phyloP scores from a whole-genome alignment of 257 asterid genomes.

The Plantago major region DNA sequence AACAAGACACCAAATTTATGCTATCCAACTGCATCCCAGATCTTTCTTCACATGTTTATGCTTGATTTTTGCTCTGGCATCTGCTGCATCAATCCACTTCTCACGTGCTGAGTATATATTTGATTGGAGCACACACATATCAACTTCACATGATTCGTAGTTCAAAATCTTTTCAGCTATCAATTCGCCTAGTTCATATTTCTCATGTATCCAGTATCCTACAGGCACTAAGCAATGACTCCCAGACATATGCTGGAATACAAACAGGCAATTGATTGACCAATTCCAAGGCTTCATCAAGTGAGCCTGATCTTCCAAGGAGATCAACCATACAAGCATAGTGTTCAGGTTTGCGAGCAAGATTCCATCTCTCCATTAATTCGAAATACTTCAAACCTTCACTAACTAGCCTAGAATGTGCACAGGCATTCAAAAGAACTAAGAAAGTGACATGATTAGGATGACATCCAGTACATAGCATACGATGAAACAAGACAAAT shows the following conservation, averaged over 20 bases:
- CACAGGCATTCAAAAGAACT: conserved; percentile 65
- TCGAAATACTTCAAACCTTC: conserved; percentile 45
- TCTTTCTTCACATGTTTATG: conserved; percentile 37
- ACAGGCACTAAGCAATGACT: conserved; percentile 62
- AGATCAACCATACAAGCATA: conserved; percentile 58
- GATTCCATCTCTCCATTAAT: conserved; percentile 43
- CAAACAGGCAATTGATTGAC: conserved; percentile 40
- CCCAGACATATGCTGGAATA: conserved; percentile 46
- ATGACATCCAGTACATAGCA: conserved; percentile 45
- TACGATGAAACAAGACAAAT: conserved; percentile 32
- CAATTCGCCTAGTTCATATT: conserved; percentile 37
- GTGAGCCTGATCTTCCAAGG: conserved; percentile 57
- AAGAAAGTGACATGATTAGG: conserved; percentile 64
- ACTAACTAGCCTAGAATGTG: conserved; percentile 59
- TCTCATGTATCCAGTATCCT: conserved; percentile 52
- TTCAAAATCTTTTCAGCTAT: conserved; percentile 32
- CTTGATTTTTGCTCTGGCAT: conserved; percentile 39
- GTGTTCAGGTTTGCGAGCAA: conserved; percentile 57
- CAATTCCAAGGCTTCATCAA: conserved; percentile 49
- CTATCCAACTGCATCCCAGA: conserved; percentile 64
- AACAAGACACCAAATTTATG: conserved; percentile 40
- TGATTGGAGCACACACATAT: conserved; percentile 49
- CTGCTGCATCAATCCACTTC: conserved; percentile 60
- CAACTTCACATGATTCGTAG: conserved; percentile 38
- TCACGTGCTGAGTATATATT: conserved; percentile 62